These are phyloP conservation scores for Epichloe festucae DNA, from an alignment of 2,329 filamentous ascomycete genomes.

Conservation along the genomic window DNA sequence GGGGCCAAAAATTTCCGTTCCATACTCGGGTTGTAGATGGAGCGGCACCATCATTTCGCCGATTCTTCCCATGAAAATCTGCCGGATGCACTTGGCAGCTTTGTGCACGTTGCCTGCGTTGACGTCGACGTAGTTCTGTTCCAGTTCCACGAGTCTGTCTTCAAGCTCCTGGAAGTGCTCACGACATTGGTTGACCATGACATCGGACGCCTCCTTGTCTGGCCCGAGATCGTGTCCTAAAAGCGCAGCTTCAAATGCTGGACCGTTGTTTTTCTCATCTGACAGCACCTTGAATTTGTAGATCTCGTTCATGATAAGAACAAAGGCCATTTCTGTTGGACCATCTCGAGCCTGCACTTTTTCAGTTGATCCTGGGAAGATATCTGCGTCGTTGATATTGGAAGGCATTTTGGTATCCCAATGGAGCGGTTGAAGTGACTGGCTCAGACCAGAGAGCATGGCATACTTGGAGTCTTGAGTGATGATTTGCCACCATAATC, in stretches of 20 bases:
- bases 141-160: constrained; percentile 28
- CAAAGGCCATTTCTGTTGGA: constrained; percentile 49
- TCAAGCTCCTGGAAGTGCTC: constrained; percentile 29
- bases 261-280: constrained; percentile 26
- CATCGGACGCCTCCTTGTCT: constrained; percentile 11
- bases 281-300: constrained; percentile 35
- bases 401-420: constrained; percentile 44
- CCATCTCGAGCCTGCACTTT: constrained; percentile 39
- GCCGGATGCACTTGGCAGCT: constrained; percentile 33
- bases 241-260: constrained; percentile 36
- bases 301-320: constrained; percentile 36
- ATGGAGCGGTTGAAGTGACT: constrained; percentile 35
- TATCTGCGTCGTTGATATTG: constrained; percentile 47
- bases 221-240: constrained; percentile 28
- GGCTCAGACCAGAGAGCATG: constrained; percentile 42
- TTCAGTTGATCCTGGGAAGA: constrained; percentile 39
- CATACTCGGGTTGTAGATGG: constrained; percentile 34
- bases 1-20: constrained; percentile 33
- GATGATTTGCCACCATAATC: constrained; percentile 54
- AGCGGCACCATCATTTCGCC: constrained; percentile 33
- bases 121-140: constrained; percentile 37
- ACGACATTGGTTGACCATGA: constrained; percentile 22
- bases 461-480: constrained; percentile 45
- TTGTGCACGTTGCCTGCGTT: constrained; percentile 39
- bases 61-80: constrained; percentile 37